Evolutionary conservation across 768 basidiomycete species (phyloP).

Genomic region (Podaxis mareebaensis): DNA sequence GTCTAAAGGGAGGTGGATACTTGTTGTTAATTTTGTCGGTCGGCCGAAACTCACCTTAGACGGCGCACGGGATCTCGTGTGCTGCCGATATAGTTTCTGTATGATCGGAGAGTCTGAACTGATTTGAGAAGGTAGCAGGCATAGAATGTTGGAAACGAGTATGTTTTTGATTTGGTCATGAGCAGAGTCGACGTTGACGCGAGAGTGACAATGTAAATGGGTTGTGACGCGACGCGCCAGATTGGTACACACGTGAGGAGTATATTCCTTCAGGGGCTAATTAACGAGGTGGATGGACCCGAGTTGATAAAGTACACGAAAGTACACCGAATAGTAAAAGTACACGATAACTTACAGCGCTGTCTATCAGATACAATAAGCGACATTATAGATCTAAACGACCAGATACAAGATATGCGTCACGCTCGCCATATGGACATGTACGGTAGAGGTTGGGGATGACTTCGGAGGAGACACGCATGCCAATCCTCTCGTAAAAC

Average conservation of each 20-base stretch:
- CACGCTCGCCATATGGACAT: conserved; percentile 35
- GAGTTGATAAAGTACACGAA: conserved; percentile 6
- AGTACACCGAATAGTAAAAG: conserved; percentile 23
- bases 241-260: not conserved
- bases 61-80: conserved; percentile 67
- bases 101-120: conserved; percentile 50
- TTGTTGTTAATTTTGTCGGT: not conserved
- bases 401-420: conserved; percentile 40
- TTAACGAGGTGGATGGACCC: not conserved
- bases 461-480: conserved; percentile 33
- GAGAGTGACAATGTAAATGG: not conserved
- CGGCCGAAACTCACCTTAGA: conserved; percentile 44
- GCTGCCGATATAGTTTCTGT: conserved; percentile 74
- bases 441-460: conserved; percentile 41
- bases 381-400: conserved; percentile 3
- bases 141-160: conserved; percentile 68
- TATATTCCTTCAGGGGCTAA: not conserved
- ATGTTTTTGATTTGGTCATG: conserved; percentile 23
- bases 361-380: conserved; percentile 1
- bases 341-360: no score
- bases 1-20: conserved; percentile 37
- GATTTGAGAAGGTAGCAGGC: conserved; percentile 84
- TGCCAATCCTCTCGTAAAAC: conserved; percentile 47
- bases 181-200: not conserved
- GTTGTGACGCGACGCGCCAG: conserved; percentile 9